Evolutionary conservation across 2,329 filamentous ascomycete species (phyloP), one percentile per base, ranked within the genome.

Genomic region (Aspergillus felis): DNA sequence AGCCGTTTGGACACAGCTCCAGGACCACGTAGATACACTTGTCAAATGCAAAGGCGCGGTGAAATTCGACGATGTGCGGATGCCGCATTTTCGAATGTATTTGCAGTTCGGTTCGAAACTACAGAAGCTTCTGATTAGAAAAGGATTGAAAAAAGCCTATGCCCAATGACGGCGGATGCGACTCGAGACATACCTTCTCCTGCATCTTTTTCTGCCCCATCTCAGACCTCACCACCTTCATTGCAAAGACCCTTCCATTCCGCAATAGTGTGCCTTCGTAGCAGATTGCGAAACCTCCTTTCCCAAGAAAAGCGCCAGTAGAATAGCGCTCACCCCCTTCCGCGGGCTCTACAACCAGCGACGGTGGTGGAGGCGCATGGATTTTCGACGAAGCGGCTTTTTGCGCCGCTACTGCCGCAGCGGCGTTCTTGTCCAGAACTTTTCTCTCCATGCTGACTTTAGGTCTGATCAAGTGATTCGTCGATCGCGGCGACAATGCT

Each of bases 41-140:
- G 64, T 91, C 83, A 74, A 92, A 96, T 12, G 92, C 89, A 72
- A 99, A 99, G 35, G 94, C 94, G 66, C 93, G 87, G 68, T 96
- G 86, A 74, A 99, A 99, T 66, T 93, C 89, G 61, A 99, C 94
- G 64, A 99, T 93, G 73, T 97, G 96, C 54, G 90, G 89, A 71
- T 99, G 94, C 57, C 88, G 87, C 86, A 99, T 93, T 73, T 97
- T 99, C 47, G 94, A 97, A 77, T 99, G 94, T 59, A 99, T 97
- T 76, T 97, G 93, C 6, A 99, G 84, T 75, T 99, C 94, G 2
- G 86, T 87, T 56, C 87, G 84, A 72, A 89, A 89, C 85, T 88
- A 62, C 28, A 5, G 53, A 9, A 51, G 12, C 7, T 44, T 60
- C 8, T 55, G 41, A 55, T 63, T 54, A 63, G 58, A 46, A 56